phyloP scores from a whole-genome alignment of 768 basidiomycete species.

The Boletus sp. region DNA sequence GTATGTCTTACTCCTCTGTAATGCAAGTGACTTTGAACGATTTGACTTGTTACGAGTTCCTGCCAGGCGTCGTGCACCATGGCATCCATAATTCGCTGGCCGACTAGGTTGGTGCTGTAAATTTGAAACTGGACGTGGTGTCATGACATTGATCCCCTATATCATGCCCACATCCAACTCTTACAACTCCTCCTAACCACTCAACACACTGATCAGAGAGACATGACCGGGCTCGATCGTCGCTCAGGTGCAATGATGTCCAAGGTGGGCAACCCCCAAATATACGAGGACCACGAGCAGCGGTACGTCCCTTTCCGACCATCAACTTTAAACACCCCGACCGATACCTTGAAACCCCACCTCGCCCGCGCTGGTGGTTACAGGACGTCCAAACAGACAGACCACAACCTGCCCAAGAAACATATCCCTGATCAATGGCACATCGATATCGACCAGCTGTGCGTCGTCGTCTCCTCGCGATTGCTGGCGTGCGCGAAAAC shows the following conservation, averaged over 20 bases:
- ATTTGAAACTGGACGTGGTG: conserved; percentile 12
- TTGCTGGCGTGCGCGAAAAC: neutral
- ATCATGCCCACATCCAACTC: neutral
- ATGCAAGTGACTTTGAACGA: neutral
- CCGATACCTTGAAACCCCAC: neutral
- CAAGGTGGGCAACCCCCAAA: conserved; percentile 46
- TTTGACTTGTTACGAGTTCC: neutral
- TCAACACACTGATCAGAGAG: neutral
- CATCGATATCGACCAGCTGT: conserved; percentile 33
- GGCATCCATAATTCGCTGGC: no score
- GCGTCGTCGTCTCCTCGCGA: neutral
- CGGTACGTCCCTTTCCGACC: conserved; percentile 31
- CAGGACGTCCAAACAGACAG: conserved; percentile 24
- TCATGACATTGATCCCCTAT: conserved; percentile 7
- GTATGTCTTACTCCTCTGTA: neutral
- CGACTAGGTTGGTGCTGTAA: no score
- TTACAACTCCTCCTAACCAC: neutral
- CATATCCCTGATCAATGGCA: conserved; percentile 36
- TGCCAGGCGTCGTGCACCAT: neutral
- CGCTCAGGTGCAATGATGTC: conserved; percentile 45
- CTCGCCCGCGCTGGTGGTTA: neutral
- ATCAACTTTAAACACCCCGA: neutral
- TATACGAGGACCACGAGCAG: conserved; percentile 48
- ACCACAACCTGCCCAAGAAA: conserved; percentile 23
- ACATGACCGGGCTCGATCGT: conserved; percentile 17